Base-by-base conservation (phyloP, 768 basidiomycete genomes). In the Pulveroboletus sp. region DNA sequence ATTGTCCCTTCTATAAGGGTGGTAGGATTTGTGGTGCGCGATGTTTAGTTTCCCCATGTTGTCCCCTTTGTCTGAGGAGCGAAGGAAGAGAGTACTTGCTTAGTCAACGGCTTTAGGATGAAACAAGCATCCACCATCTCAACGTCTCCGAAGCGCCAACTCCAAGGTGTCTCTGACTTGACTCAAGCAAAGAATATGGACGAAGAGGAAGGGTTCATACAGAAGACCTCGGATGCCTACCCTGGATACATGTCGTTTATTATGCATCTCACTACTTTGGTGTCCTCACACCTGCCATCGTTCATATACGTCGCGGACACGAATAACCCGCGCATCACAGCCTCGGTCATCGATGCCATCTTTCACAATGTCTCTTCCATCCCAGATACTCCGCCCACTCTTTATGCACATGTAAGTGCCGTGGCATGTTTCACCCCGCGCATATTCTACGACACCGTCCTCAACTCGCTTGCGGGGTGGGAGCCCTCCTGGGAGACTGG, bases 1-100 rank as follows among this genome's bases (percentile, higher is more conserved):
- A 60, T 93, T 93, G 64, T 93, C 90, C 38, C 83, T 69, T 35
- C 89, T 72, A 62, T 92, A 92, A 0, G 89, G 89, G 57, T 93
- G 89, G 66, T 92, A 92, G 1, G 88, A 90, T 64, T 93, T 93
- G 74, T 91, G 89, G 66, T 92, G 89, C 11, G 89, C 89, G 65
- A 92, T 91, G 64, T 90, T 90, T 21, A 92, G 77, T 61, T 56
- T 55, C 26, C 55, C 55, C 54, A 51, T 55, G n/a, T n/a, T n/a
- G n/a, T n/a, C n/a, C 1, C 27, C 21, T 21, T 2, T 13, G 10
- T 9, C 18, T 15, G 15, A 10, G 17, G n/a, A 33, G 21, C 2
- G 40, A 57, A 21, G 32, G 10, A 4, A 5, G 31, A 7, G 8
- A 9, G 4, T 11, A 37, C 9, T 4, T 17, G 39, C 26, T 56